Evolutionary conservation across 1,139 yeast species (phyloP).

Genomic region (Meyerozyma elateridarum): DNA sequence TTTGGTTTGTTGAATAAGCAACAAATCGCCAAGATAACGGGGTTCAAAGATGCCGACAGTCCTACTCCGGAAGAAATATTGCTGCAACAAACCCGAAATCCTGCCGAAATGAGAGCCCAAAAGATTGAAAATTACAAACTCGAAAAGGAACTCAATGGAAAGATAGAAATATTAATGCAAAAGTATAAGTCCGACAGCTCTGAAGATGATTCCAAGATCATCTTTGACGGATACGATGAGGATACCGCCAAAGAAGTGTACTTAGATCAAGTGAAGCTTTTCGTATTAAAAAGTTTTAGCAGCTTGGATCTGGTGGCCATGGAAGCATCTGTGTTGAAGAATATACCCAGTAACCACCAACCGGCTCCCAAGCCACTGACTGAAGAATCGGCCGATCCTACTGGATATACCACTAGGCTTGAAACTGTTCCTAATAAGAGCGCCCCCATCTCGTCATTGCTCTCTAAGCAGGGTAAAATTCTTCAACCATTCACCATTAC

Average conservation of each 20-base stretch:
- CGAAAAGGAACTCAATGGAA: slow-evolving; percentile 50
- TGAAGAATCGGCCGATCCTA: slow-evolving; percentile 16
- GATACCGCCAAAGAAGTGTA: slow-evolving; percentile 53
- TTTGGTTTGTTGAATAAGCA: slow-evolving; percentile 37
- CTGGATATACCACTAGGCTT: slow-evolving; percentile 50
- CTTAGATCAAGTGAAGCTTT: slow-evolving; percentile 49
- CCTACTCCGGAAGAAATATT: slow-evolving; percentile 36
- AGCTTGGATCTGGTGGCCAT: slow-evolving; percentile 49
- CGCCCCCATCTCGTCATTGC: slow-evolving; percentile 31
- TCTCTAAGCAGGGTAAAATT: slow-evolving; percentile 70
- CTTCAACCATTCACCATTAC: slow-evolving; percentile 82
- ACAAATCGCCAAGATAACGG: slow-evolving; percentile 37
- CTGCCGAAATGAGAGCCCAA: slow-evolving; percentile 57
- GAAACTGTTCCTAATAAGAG: slow-evolving; percentile 38
- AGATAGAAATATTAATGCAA: slow-evolving; percentile 35
- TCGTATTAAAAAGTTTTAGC: slow-evolving; percentile 49
- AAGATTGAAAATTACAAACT: slow-evolving; percentile 66
- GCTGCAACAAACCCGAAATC: slow-evolving; percentile 26
- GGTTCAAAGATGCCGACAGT: slow-evolving; percentile 33
- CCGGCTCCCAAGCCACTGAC: slow-evolving; percentile 8
- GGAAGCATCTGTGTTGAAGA: slow-evolving; percentile 54
- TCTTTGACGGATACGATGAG: slow-evolving; percentile 46
- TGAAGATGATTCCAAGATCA: slow-evolving; percentile 11
- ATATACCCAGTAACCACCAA: slow-evolving; percentile 22
- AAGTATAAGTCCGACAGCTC: slow-evolving; percentile 15